Percentiles rank a stretch among this genome's conserved stretches.
These are phyloP conservation scores for Amoebophrya sp. DNA, from an alignment of 169 alveolate genomes.

Conservation along the genomic window DNA sequence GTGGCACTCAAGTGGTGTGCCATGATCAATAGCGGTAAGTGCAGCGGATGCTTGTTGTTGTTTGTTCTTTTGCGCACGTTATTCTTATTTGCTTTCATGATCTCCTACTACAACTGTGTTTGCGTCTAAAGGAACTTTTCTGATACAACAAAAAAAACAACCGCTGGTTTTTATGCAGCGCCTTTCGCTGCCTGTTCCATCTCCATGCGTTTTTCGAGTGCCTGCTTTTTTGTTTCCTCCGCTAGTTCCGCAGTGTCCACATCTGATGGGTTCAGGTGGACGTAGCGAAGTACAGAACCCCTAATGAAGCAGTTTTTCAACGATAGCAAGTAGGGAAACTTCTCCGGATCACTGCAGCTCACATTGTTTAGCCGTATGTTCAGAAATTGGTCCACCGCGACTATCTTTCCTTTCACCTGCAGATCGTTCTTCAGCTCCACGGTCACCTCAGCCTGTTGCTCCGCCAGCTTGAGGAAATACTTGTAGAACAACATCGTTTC, in stretches of 20 bases:
- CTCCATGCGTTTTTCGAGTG: not conserved
- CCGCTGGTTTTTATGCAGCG: too few species aligned
- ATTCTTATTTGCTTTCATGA: too few species aligned
- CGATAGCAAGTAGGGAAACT: slow-evolving; percentile 72
- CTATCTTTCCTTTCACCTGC: slow-evolving; percentile 73
- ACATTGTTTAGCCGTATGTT: slow-evolving; percentile 75
- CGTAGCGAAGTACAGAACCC: slow-evolving; percentile 85
- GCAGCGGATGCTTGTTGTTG: too few species aligned
- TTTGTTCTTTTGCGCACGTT: too few species aligned
- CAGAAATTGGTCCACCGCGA: slow-evolving; percentile 77
- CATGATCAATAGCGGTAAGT: too few species aligned
- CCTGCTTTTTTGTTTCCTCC: not conserved
- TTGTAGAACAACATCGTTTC: slow-evolving; percentile 67
- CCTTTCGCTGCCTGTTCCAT: too few species aligned
- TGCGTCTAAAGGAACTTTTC: too few species aligned
- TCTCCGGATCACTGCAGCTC: slow-evolving; percentile 71
- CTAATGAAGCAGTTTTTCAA: slow-evolving; percentile 78
- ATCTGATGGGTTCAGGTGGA: slow-evolving; percentile 68
- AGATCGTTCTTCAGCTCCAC: slow-evolving; percentile 82
- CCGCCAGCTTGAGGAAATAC: slow-evolving; percentile 81
- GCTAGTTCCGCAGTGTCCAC: slow-evolving; percentile 51
- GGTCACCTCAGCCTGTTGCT: slow-evolving; percentile 72
- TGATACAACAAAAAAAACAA: too few species aligned
- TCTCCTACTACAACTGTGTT: too few species aligned
- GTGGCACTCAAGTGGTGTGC: too few species aligned